Evolutionary conservation across 2,329 filamentous ascomycete genomes (phyloP).

Genomic region (Gyromitra esculenta): DNA sequence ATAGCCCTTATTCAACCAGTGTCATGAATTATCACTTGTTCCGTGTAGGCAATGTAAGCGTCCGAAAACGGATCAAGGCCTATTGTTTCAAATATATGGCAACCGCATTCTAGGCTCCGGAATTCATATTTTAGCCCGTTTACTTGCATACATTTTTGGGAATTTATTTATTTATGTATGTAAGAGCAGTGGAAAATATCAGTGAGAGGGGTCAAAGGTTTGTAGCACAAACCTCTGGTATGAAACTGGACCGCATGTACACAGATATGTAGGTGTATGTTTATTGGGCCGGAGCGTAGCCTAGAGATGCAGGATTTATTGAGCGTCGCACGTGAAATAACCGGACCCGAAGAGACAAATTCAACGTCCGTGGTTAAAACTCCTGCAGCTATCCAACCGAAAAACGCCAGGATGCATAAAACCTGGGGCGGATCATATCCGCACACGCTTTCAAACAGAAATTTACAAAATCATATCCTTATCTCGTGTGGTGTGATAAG

Average conservation of each 20-base stretch:
- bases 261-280: constrained; percentile 28
- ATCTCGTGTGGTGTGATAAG: constrained; percentile 36
- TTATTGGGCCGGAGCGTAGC: constrained; percentile 17
- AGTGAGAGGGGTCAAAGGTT: constrained; percentile 24
- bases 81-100: constrained; percentile 30
- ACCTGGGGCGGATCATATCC: constrained; percentile 6
- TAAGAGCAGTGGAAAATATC: constrained; percentile 16
- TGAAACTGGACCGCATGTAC: constrained; percentile 39
- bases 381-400: constrained; percentile 38
- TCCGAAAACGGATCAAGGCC: constrained; percentile 12
- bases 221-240: constrained; percentile 33
- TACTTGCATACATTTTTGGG: constrained; percentile 13
- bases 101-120: not conserved
- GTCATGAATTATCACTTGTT: constrained; percentile 34
- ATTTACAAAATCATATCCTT: constrained; percentile 33
- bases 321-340: constrained; percentile 19
- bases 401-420: constrained; percentile 29
- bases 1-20: not conserved
- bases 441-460: constrained; percentile 7
- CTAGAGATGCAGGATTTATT: constrained; percentile 27
- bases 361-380: constrained; percentile 46
- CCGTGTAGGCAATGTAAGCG: constrained; percentile 27
- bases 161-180: constrained; percentile 8
- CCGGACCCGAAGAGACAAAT: constrained; percentile 21
- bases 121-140: constrained; percentile 21